These are phyloP conservation scores for Oryza punctata DNA, from an alignment of 176 grass and related monocot genomes.

Conservation along the genomic window DNA sequence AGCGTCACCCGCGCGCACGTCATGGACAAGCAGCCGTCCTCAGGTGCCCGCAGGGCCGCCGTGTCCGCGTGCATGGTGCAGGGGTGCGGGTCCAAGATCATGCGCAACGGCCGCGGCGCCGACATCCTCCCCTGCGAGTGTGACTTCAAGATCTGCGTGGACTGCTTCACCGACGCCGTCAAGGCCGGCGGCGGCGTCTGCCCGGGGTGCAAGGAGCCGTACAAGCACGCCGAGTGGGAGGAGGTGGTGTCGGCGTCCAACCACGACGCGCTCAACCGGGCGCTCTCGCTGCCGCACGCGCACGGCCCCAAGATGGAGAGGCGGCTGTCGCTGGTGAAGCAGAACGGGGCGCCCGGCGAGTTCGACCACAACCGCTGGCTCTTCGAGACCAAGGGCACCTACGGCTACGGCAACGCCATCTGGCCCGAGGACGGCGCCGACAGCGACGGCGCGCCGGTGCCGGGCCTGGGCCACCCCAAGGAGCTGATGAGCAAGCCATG, in stretches of 20 bases:
- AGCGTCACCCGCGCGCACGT: slow-evolving; percentile 78
- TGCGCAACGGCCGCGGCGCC: slow-evolving; percentile 62
- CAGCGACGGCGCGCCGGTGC: background rate
- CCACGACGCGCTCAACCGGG: background rate
- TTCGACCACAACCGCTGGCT: slow-evolving; percentile 97
- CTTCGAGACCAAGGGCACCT: slow-evolving; percentile 98
- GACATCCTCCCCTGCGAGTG: slow-evolving; percentile 81
- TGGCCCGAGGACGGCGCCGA: slow-evolving; percentile 75
- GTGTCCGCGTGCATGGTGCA: slow-evolving; percentile 60
- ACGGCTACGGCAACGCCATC: slow-evolving; percentile 94
- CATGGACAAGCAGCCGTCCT: slow-evolving; percentile 52
- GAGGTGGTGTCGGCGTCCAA: slow-evolving; percentile 53
- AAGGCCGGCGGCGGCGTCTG: slow-evolving; percentile 59
- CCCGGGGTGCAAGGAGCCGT: slow-evolving; percentile 89
- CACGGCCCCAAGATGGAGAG: slow-evolving; percentile 70
- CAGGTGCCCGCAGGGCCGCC: background rate
- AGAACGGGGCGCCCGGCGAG: slow-evolving; percentile 56
- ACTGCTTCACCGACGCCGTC: slow-evolving; percentile 92
- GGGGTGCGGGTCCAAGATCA: slow-evolving; percentile 66
- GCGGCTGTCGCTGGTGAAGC: slow-evolving; percentile 64
- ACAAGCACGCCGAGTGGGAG: slow-evolving; percentile 81
- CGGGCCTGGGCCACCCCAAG: slow-evolving; percentile 71
- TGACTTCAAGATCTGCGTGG: slow-evolving; percentile 87
- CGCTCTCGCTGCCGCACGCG: slow-evolving; percentile 29
- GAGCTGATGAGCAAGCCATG: slow-evolving; percentile 86